Evolutionary conservation across 345 rosid species (phyloP), one percentile per base, ranked within the genome.

Genomic region (Clausena lansium): DNA sequence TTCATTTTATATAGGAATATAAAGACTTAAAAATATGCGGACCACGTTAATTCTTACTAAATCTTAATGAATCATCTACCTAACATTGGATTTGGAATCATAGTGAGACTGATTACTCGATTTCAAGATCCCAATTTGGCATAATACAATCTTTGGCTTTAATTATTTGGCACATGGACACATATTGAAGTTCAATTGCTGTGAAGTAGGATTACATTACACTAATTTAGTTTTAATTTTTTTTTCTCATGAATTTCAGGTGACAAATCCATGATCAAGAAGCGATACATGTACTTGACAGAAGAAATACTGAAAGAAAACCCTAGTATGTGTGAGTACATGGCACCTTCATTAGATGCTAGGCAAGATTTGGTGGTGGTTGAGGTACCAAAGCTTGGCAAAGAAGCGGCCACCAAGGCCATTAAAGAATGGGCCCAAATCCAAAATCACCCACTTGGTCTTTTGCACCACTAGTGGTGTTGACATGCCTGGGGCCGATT

Each of bases 401-500:
- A 86, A n/a, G 89, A 84, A 67, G 91, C 91, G 2, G 89, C 91
- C 10, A 9, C 22, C n/a, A 81, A 81, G 70, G 91, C 91, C 82
- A 81, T 88, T 36, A 82, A 85, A 64, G 86, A 85, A 60, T 86
- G 91, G 91, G 78, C 86, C 89, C 76, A 89, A 84, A 70, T 89
- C 92, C 59, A 85, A 83, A 67, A 84, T 89, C 77, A 89, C 92
- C 25, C 92, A 89, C 66, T 36, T 89, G 30, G 80, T 89, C 77
- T 87, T 89, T 47, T 87, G 89, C 86, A 89, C 92, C 27, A 80
- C 87, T 1, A 85, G 88, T 20, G 91, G 89, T 1, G 86, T 84
- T 0, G 91, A 86, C 84, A 87, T 89, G 91, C 91, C 91, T 2
- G 91, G 92, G 2, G 89, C 86, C 28, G 92, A 89, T 74, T 87